Percentiles rank a stretch among this genome's conserved stretches.
Evolutionary conservation across 768 basidiomycete genomes (phyloP).

Genomic region (Auriscalpium microsporum): DNA sequence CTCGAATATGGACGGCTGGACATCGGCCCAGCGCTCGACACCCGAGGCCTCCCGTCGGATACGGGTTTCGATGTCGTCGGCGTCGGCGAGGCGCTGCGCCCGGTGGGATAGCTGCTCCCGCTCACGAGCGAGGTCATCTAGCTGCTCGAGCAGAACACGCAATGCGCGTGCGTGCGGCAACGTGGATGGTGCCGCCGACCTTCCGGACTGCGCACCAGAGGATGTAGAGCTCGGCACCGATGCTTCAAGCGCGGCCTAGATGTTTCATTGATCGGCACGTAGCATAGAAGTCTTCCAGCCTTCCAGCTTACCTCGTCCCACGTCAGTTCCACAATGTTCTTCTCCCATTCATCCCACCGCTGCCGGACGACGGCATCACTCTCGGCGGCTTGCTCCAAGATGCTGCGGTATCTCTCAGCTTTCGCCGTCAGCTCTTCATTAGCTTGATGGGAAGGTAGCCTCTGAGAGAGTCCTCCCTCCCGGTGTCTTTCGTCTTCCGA

Average conservation of each 20-base stretch:
- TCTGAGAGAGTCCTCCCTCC: slow-evolving; percentile 36
- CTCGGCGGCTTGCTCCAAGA: slow-evolving; percentile 60
- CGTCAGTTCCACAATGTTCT: slow-evolving; percentile 58
- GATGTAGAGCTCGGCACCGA: slow-evolving; percentile 62
- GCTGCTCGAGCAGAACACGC: slow-evolving; percentile 65
- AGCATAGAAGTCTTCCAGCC: background rate
- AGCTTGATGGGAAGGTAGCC: slow-evolving; percentile 70
- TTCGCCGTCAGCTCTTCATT: slow-evolving; percentile 67
- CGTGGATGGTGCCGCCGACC: slow-evolving; percentile 24
- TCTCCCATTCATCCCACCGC: slow-evolving; percentile 89
- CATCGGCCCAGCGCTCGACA: slow-evolving; percentile 58
- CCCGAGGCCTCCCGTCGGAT: slow-evolving; percentile 60
- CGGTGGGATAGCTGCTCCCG: slow-evolving; percentile 57
- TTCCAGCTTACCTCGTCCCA: slow-evolving; percentile 44
- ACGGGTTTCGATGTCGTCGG: slow-evolving; percentile 66
- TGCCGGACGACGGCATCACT: slow-evolving; percentile 71
- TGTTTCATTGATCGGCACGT: background rate
- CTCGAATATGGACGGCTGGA: slow-evolving; percentile 84
- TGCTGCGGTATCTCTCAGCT: slow-evolving; percentile 60
- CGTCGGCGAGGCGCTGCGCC: slow-evolving; percentile 49
- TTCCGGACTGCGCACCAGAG: slow-evolving; percentile 2
- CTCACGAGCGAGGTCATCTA: slow-evolving; percentile 61
- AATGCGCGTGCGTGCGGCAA: slow-evolving; percentile 61
- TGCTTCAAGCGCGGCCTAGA: slow-evolving; percentile 55
- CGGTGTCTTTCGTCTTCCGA: slow-evolving; percentile 73